Conservation (phyloP, 176 grass and related monocot species). For the Thinopyrum elongatum region DNA sequence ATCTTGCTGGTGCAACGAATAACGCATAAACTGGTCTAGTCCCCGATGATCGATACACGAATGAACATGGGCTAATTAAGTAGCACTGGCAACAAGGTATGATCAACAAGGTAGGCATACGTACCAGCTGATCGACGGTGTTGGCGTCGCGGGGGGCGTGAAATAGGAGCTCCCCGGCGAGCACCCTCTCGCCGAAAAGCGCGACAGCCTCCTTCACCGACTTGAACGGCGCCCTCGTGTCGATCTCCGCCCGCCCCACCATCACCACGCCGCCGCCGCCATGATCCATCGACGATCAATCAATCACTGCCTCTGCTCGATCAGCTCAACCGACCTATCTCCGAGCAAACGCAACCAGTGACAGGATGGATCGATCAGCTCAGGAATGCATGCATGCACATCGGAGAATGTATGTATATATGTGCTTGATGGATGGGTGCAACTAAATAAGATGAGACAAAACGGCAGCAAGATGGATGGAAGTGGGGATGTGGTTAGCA, state of each 20-base stretch:
- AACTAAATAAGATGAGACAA: background rate
- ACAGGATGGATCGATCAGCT: background rate
- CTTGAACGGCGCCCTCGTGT: slow-evolving; percentile 79
- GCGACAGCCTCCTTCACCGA: slow-evolving; percentile 91
- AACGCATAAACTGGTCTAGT: no score
- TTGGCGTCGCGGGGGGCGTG: background rate
- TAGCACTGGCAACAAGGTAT: no score
- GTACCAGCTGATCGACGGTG: background rate
- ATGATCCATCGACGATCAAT: background rate
- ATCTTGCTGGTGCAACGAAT: no score
- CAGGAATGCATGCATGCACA: background rate
- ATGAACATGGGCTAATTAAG: no score
- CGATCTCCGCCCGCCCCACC: slow-evolving; percentile 65
- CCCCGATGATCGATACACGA: no score
- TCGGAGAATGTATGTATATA: background rate
- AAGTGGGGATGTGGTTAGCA: slow-evolving; percentile 55
- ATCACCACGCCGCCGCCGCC: background rate
- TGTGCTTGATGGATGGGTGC: background rate
- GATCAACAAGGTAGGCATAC: no score
- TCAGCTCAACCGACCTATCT: background rate
- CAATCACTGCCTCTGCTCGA: background rate
- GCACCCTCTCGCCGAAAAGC: slow-evolving; percentile 83
- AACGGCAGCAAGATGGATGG: background rate
- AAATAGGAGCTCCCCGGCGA: slow-evolving; percentile 55
- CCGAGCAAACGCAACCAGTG: background rate